Percentiles rank a stretch among this genome's conserved stretches.
Evolutionary conservation across 495 filamentous ascomycete genomes (phyloP).

Genomic region (Staphylotrichum longicolle): DNA sequence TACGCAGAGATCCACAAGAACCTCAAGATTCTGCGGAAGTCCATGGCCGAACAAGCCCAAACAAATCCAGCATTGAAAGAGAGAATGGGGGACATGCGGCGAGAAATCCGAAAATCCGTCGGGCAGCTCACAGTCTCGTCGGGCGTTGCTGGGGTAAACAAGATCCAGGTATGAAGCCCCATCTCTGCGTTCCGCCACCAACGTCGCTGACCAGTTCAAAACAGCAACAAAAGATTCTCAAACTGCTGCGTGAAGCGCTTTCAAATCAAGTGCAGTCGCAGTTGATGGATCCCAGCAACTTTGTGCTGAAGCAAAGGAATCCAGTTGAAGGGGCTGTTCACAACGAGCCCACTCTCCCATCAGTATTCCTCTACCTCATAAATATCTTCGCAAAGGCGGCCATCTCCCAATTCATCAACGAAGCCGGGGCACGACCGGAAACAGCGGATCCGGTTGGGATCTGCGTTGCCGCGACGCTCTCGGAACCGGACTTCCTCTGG

Average conservation of each 20-base stretch:
- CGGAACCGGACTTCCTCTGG: slow-evolving; percentile 62
- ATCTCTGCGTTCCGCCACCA: background rate
- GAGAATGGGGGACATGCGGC: slow-evolving; percentile 70
- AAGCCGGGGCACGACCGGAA: slow-evolving; percentile 65
- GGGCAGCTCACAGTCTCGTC: slow-evolving; percentile 63
- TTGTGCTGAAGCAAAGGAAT: slow-evolving; percentile 57
- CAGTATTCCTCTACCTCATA: slow-evolving; percentile 75
- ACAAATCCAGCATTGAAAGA: slow-evolving; percentile 52
- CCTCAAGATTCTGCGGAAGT: slow-evolving; percentile 68
- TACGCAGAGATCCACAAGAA: slow-evolving; percentile 69
- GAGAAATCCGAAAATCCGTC: slow-evolving; percentile 65
- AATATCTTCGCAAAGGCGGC: slow-evolving; percentile 79
- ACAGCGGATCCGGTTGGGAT: slow-evolving; percentile 83
- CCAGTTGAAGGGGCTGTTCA: slow-evolving; percentile 51
- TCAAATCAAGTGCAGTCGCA: slow-evolving; percentile 49
- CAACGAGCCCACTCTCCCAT: slow-evolving; percentile 58
- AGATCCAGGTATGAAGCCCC: slow-evolving; percentile 46
- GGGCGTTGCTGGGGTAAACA: slow-evolving; percentile 59
- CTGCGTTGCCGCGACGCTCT: slow-evolving; percentile 69
- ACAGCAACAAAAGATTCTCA: slow-evolving; percentile 41
- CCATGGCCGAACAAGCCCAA: slow-evolving; percentile 51
- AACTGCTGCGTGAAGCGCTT: slow-evolving; percentile 49
- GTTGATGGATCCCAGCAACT: slow-evolving; percentile 64
- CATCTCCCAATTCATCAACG: slow-evolving; percentile 70
- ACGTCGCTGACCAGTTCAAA: slow-evolving; percentile 7